phyloP scores from a whole-genome alignment of 352 stramenopile genomes.

The Globisporangium sylvaticum region DNA sequence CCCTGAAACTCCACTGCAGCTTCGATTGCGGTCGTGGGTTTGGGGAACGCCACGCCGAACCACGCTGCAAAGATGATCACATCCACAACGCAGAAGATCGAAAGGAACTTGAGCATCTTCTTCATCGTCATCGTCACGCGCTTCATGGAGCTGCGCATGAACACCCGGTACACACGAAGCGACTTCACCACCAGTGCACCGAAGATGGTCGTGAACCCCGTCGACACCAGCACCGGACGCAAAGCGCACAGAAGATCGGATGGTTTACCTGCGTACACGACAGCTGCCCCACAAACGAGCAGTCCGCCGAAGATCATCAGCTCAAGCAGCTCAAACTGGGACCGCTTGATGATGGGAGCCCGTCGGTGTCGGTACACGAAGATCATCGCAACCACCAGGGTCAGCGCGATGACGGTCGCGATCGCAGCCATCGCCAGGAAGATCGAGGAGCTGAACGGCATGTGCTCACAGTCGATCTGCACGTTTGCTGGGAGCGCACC shows the following conservation, averaged over 20 bases:
- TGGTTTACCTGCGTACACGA: slow-evolving; percentile 20
- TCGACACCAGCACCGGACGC: slow-evolving; percentile 21
- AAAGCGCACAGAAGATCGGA: slow-evolving; percentile 14
- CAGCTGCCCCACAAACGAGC: slow-evolving; percentile 18
- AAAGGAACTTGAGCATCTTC: slow-evolving; percentile 15
- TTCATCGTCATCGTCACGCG: slow-evolving; percentile 9
- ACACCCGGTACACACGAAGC: slow-evolving; percentile 29
- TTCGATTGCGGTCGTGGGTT: background rate
- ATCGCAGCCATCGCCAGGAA: slow-evolving; percentile 17
- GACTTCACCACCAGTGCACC: slow-evolving; percentile 26
- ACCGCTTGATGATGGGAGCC: slow-evolving; percentile 28
- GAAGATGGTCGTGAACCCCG: slow-evolving; percentile 28
- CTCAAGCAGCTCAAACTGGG: slow-evolving; percentile 26
- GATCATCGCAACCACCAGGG: slow-evolving; percentile 11
- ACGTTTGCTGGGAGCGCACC: slow-evolving; percentile 16
- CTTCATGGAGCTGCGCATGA: slow-evolving; percentile 21
- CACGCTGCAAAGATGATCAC: slow-evolving; percentile 7
- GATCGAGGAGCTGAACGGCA: slow-evolving; percentile 20
- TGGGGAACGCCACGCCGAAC: slow-evolving; percentile 9
- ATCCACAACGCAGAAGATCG: slow-evolving; percentile 13
- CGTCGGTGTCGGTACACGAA: slow-evolving; percentile 27
- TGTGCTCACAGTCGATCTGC: slow-evolving; percentile 30
- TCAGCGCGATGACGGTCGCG: slow-evolving; percentile 1
- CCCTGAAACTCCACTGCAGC: slow-evolving; percentile 7
- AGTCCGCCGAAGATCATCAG: slow-evolving; percentile 24